Evolutionary conservation across 257 asterid genomes (phyloP).

Genomic region (Forsythia suspensa): DNA sequence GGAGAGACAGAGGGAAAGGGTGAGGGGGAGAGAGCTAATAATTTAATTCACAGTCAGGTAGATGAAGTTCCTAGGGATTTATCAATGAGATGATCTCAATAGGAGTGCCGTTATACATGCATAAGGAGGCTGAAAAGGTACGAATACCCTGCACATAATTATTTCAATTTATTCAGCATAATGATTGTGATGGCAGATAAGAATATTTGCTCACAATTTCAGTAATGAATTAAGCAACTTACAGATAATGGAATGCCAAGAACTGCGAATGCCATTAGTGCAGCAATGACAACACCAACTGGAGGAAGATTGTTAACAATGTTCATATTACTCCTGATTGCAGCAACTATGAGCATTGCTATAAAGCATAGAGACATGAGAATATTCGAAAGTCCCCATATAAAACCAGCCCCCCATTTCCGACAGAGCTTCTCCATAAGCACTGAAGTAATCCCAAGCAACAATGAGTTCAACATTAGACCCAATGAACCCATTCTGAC

Average conservation of each 20-base stretch:
- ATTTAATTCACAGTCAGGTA: neutral
- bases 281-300: constrained; percentile 65
- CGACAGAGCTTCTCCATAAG: constrained; percentile 85
- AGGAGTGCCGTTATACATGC: neutral
- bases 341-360: constrained; percentile 64
- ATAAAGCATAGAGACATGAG: constrained; percentile 68
- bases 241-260: constrained; percentile 91
- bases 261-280: constrained; percentile 59
- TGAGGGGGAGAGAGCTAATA: neutral
- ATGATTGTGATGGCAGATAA: neutral
- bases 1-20: too few relatives aligned
- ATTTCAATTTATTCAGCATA: neutral
- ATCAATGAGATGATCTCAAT: neutral
- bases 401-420: constrained; percentile 84
- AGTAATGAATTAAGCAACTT: constrained; percentile 36
- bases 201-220: neutral
- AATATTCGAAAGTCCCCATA: constrained; percentile 84
- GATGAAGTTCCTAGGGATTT: neutral
- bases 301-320: constrained; percentile 50
- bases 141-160: neutral
- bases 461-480: constrained; percentile 79
- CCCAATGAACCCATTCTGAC: constrained; percentile 88
- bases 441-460: constrained; percentile 84
- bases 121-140: neutral
- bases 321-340: constrained; percentile 45